These are phyloP conservation scores for Rhizoclosmatium globosum DNA, from an alignment of 192 early-diverging fungal genomes.

Conservation along the genomic window DNA sequence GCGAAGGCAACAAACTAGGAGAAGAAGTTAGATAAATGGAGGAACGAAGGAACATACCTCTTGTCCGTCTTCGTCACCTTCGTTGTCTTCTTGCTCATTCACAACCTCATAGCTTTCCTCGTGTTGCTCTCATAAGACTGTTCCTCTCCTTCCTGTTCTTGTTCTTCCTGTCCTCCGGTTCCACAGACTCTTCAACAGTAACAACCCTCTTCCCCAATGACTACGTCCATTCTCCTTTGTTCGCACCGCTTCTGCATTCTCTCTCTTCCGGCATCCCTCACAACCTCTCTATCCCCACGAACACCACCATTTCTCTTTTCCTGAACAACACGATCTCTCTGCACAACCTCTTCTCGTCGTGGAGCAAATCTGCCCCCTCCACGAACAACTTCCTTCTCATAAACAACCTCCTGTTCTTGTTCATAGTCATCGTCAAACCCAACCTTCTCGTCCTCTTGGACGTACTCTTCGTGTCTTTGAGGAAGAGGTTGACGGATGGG, in stretches of 20 bases:
- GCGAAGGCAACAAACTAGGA: constrained; percentile 5
- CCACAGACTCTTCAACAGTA: background rate
- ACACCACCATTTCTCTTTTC: background rate
- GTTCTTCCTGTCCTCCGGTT: background rate
- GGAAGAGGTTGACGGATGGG: background rate
- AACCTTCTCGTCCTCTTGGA: background rate
- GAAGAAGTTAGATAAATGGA: background rate
- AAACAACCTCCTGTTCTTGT: background rate
- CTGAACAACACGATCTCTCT: too few species aligned
- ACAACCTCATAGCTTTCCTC: background rate
- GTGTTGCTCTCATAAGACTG: background rate
- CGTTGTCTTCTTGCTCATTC: background rate
- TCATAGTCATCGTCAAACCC: constrained; percentile 1
- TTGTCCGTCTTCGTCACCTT: background rate
- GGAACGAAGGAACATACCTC: background rate
- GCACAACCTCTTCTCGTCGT: too few species aligned
- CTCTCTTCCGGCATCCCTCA: background rate
- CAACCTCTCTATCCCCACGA: background rate
- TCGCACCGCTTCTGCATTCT: background rate
- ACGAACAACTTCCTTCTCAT: background rate
- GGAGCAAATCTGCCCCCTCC: background rate
- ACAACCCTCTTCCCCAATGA: constrained; percentile 1
- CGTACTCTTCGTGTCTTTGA: background rate
- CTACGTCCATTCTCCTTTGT: background rate
- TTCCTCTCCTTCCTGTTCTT: constrained; percentile 7